Percentiles rank a stretch among this genome's conserved stretches.
phyloP scores from a whole-genome alignment of 2,329 filamentous ascomycete species.

The Escovopsis sp. region DNA sequence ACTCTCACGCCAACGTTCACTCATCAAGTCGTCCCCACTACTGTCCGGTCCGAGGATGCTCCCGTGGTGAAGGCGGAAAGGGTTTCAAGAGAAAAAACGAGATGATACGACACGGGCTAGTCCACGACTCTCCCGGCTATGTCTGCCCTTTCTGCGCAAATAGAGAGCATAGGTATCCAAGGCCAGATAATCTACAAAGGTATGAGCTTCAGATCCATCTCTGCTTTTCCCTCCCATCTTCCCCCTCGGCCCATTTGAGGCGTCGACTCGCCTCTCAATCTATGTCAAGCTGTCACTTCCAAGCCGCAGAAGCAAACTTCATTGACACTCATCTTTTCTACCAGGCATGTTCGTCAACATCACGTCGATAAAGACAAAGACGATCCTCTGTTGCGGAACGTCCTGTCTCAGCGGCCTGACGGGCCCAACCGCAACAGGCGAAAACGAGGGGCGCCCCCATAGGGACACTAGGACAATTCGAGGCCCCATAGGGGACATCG shows the following conservation, averaged over 20 bases:
- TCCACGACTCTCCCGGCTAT: slow-evolving; percentile 89
- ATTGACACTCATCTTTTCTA: slow-evolving; percentile 4
- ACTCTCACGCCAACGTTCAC: slow-evolving; percentile 64
- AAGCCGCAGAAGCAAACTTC: background rate
- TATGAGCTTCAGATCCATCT: slow-evolving; percentile 24
- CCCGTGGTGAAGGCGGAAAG: slow-evolving; percentile 48
- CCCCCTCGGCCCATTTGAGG: too few species aligned
- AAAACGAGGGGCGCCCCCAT: slow-evolving; percentile 38
- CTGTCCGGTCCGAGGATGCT: slow-evolving; percentile 46
- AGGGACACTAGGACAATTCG: background rate
- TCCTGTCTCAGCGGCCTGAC: slow-evolving; percentile 73
- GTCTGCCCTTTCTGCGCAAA: slow-evolving; percentile 93
- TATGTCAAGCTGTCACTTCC: background rate
- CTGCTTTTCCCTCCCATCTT: too few species aligned
- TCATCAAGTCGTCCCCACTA: slow-evolving; percentile 52
- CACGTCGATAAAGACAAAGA: slow-evolving; percentile 84
- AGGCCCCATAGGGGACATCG: background rate
- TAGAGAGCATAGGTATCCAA: slow-evolving; percentile 82
- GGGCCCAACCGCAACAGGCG: slow-evolving; percentile 69
- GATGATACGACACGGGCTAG: slow-evolving; percentile 66
- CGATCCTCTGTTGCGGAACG: slow-evolving; percentile 64
- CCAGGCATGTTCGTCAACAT: slow-evolving; percentile 81
- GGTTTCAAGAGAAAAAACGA: slow-evolving; percentile 62
- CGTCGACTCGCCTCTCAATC: too few species aligned
- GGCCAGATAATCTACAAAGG: slow-evolving; percentile 92